A percentile compares a stretch with the other conserved stretches of the same genome.
These are phyloP conservation scores for Vaccinium myrtillus DNA, from an alignment of 148 eudicot species.

Conservation along the genomic window DNA sequence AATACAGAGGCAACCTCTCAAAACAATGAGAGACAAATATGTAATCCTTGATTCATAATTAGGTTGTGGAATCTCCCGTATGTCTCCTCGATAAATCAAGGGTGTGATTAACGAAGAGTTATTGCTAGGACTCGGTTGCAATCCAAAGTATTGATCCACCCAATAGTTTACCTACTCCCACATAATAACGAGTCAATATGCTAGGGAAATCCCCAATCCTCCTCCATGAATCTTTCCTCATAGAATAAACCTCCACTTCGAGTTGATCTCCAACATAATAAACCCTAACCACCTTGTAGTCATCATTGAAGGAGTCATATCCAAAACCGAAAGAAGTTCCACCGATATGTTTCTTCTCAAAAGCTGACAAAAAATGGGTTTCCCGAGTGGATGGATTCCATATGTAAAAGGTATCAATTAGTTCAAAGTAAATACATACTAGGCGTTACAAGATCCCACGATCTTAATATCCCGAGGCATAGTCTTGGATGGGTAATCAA, in stretches of 20 bases:
- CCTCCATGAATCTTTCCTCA: constrained; percentile 1
- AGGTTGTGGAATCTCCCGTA: constrained; percentile 6
- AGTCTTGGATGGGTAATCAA: background rate
- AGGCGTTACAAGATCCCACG: background rate
- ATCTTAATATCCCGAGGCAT: background rate
- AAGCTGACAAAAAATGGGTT: background rate
- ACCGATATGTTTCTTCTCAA: background rate
- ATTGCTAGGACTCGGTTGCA: background rate
- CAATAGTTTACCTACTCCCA: background rate
- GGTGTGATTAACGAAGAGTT: constrained; percentile 1
- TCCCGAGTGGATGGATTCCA: background rate
- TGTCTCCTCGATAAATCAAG: constrained; percentile 12
- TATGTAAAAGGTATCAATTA: background rate
- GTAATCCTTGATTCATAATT: background rate
- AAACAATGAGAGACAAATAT: background rate
- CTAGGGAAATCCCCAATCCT: constrained; percentile 4
- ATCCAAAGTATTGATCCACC: background rate
- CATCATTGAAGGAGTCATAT: constrained; percentile 12
- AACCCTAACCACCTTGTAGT: constrained; percentile 11
- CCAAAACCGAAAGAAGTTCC: background rate
- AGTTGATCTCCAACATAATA: background rate
- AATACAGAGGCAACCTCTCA: background rate
- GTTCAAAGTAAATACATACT: background rate
- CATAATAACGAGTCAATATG: background rate
- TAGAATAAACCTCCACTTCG: background rate